Percentiles rank a stretch among this genome's conserved stretches.
Conservation (phyloP, 306 rosid species). For the Cucurbita argyrosperma region DNA sequence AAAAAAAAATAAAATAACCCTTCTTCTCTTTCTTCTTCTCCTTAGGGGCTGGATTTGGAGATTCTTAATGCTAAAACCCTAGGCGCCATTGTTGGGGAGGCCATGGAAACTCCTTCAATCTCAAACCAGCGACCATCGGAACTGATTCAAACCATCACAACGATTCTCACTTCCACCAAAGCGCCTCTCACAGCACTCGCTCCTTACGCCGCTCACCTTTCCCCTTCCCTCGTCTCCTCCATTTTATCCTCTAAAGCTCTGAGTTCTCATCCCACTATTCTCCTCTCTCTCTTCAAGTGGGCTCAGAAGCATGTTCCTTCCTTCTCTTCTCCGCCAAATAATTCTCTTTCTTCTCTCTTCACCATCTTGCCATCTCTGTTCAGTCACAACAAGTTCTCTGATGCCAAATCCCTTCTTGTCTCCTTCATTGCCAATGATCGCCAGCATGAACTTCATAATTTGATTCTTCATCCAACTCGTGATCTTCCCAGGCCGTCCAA, state of each 20-base stretch:
- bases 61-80: background rate
- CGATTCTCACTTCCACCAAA: slow-evolving; percentile 11
- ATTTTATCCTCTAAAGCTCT: slow-evolving; percentile 37
- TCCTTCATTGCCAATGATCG: slow-evolving; percentile 50
- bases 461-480: slow-evolving; percentile 28
- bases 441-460: slow-evolving; percentile 35
- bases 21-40: background rate
- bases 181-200: slow-evolving; percentile 9
- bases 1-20: background rate
- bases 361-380: slow-evolving; percentile 53
- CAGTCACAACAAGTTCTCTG: slow-evolving; percentile 32
- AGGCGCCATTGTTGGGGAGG: background rate
- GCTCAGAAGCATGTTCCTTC: slow-evolving; percentile 31
- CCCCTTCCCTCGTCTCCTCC: slow-evolving; percentile 30
- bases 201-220: slow-evolving; percentile 31
- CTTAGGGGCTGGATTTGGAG: background rate
- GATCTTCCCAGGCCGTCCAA: slow-evolving; percentile 13
- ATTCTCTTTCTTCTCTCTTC: slow-evolving; percentile 27
- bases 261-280: slow-evolving; percentile 24
- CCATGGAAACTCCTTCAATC: background rate
- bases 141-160: slow-evolving; percentile 19
- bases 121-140: background rate
- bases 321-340: slow-evolving; percentile 28
- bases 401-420: slow-evolving; percentile 53
- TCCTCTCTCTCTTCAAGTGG: slow-evolving; percentile 49